Base-by-base conservation (phyloP, 2,329 filamentous ascomycete species). In the Aspergillus cejpii region DNA sequence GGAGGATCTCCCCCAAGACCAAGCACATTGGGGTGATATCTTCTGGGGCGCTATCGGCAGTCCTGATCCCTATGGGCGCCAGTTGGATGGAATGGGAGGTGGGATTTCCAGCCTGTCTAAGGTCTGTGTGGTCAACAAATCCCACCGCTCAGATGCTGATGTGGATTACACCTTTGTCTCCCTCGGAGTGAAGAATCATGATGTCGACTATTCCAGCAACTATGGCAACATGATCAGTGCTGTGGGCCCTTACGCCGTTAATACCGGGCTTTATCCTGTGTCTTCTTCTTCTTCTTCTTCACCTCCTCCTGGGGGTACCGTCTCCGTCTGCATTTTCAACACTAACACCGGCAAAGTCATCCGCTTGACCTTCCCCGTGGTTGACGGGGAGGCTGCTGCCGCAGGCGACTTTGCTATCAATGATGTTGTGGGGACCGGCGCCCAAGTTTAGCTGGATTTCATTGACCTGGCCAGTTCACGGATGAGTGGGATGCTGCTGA, bases 151-250 rank as follows among this genome's bases (percentile, higher is more conserved):
- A 0, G 74, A 73, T 20, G 74, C 74, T 0, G 77, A 86, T 51
- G 71, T 87, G 10, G 79, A 85, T 47, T 87, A 83, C 57, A 88
- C 83, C 0, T 88, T 88, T 59, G 77, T 83, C 1, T 79, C 82
- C 29, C 69, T 87, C 6, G 83, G 83, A 2, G 76, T 87, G 43
- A 75, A 76, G 41, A 74, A 82, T 53, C 68, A 69, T 3, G 65
- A 70, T 24, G 72, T 88, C 2, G 84, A 87, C 56, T 75, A 79
- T 55, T 79, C 80, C 0, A 80, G 83, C 19, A 88, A 87, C 55
- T 87, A 84, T 59, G 84, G 84, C n/a, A 87, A 87, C 60, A 84
- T 88, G 81, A 79, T 73, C 5, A 74, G 77, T 31, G 75, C 79
- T 0, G 75, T 87, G 37, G 85, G 83, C 0, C 83, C 84, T 0